Conservation (phyloP, 768 basidiomycete genomes). For the Gloeostereum incarnatum region DNA sequence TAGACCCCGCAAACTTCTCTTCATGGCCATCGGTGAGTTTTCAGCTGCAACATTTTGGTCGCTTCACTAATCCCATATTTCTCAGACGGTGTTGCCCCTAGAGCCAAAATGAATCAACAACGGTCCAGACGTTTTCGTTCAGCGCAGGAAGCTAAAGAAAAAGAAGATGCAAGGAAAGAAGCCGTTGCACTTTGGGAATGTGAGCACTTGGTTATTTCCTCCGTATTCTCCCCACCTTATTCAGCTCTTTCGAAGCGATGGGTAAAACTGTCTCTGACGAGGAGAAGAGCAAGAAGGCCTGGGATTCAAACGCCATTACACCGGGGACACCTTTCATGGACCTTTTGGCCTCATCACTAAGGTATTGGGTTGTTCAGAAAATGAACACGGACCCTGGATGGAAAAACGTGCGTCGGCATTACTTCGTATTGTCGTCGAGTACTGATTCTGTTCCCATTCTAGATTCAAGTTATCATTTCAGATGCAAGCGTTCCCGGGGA, state of each 20-base stretch:
- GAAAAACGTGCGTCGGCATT: constrained; percentile 59
- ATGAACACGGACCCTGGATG: constrained; percentile 94
- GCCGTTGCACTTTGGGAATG: constrained; percentile 83
- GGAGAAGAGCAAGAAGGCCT: constrained; percentile 75
- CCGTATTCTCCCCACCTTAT: constrained; percentile 1
- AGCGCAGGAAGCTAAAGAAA: constrained; percentile 90
- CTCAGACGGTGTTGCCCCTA: constrained; percentile 90
- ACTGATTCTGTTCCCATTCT: constrained; percentile 3
- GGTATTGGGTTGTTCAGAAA: constrained; percentile 96
- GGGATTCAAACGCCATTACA: constrained; percentile 99
- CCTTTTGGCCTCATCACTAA: constrained; percentile 74
- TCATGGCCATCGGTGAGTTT: constrained; percentile 92
- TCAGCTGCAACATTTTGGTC: background rate
- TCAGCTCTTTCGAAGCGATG: constrained; percentile 55
- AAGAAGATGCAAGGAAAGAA: constrained; percentile 80
- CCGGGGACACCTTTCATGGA: constrained; percentile 99
- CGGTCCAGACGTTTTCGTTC: constrained; percentile 93
- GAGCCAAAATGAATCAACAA: constrained; percentile 99
- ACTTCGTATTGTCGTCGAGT: background rate
- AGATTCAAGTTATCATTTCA: constrained; percentile 95
- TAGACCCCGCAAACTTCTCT: constrained; percentile 86
- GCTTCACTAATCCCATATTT: constrained; percentile 3
- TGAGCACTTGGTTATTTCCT: constrained; percentile 18
- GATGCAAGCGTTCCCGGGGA: constrained; percentile 97
- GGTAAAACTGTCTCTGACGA: constrained; percentile 79